Evolutionary conservation across 108 stramenopile species (phyloP), one percentile per base, ranked within the genome.

Genomic region (Conticribra weissflogii): DNA sequence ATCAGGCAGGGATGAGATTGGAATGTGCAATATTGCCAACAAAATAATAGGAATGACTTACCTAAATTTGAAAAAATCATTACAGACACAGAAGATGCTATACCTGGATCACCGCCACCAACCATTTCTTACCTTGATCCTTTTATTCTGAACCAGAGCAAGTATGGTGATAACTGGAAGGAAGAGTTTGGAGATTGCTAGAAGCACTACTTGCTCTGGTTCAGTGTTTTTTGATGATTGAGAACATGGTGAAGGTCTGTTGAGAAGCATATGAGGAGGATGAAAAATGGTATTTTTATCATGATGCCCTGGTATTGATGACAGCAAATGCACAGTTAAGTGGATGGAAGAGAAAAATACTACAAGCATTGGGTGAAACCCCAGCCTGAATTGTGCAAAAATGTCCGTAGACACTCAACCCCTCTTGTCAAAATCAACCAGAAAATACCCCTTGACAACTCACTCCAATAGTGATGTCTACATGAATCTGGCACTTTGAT

Each of bases 281-380:
- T 1, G 31, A 59, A 4, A 33, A 30, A 9, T 70, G 34, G 19
- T 24, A 18, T 21, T 53, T 70, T 28, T 70, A 70, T 49, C 69
- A 70, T 32, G 59, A 70, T 70, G 69, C 69, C 18, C 49, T 70
- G 44, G 17, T 25, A 0, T 24, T 27, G 16, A 60, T 70, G 69
- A 70, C 69, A 16, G 23, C 5, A 5, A 51, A 27, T 8, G 24
- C 22, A 48, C 30, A 5, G 52, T 70, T 9, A 15, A 4, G 17
- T 70, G 59, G 59, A 70, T 70, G 69, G 27, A 60, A 23, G 19
- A 50, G 33, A 17, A 56, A 23, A 7, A 21, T 55, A 57, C 57
- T 62, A 62, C 22, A 29, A 68, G 34, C 16, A 25, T 18, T 68
- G 67, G 67, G 19, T 68, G 9, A 16, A 30, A 22, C 67, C 67